phyloP scores from a whole-genome alignment of 306 rosid species.

The Dryas octopetala region DNA sequence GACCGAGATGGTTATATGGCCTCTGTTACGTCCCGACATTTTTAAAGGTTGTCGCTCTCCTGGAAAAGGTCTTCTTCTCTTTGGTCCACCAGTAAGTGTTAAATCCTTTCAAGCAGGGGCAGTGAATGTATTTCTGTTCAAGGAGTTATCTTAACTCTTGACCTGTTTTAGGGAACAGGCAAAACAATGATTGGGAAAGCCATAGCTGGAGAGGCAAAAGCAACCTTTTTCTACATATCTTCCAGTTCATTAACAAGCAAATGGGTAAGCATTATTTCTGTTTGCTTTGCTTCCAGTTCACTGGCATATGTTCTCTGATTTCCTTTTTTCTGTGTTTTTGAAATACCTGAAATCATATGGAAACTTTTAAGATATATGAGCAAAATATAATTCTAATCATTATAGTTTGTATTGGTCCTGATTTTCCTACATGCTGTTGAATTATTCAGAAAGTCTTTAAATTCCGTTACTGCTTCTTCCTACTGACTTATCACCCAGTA shows the following conservation, averaged over 20 bases:
- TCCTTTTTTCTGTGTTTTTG: not conserved
- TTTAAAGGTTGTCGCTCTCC: constrained; percentile 94
- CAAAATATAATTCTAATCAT: constrained; percentile 1
- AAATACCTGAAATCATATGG: not conserved
- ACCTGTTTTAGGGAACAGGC: constrained; percentile 80
- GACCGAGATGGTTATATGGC: constrained; percentile 90
- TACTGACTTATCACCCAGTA: constrained; percentile 10
- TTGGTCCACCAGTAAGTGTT: constrained; percentile 92
- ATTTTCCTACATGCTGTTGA: constrained; percentile 15
- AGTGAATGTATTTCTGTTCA: constrained; percentile 21
- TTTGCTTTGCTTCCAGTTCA: constrained; percentile 15
- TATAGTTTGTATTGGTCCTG: constrained; percentile 22
- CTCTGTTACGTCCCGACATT: constrained; percentile 82
- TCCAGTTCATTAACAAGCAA: constrained; percentile 96
- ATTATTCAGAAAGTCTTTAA: constrained; percentile 1
- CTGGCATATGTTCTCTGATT: not conserved
- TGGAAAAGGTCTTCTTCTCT: constrained; percentile 92
- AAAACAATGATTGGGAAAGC: constrained; percentile 99
- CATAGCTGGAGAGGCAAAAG: constrained; percentile 98
- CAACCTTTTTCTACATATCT: constrained; percentile 94
- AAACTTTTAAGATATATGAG: constrained; percentile 5
- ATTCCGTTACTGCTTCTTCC: not conserved
- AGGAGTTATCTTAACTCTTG: constrained; percentile 20
- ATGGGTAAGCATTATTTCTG: constrained; percentile 66
- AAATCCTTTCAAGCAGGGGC: constrained; percentile 26